A percentile compares a stretch with the other conserved stretches of the same genome.
Conservation (phyloP, 768 basidiomycete species). For the Boletus subcaerulescens region DNA sequence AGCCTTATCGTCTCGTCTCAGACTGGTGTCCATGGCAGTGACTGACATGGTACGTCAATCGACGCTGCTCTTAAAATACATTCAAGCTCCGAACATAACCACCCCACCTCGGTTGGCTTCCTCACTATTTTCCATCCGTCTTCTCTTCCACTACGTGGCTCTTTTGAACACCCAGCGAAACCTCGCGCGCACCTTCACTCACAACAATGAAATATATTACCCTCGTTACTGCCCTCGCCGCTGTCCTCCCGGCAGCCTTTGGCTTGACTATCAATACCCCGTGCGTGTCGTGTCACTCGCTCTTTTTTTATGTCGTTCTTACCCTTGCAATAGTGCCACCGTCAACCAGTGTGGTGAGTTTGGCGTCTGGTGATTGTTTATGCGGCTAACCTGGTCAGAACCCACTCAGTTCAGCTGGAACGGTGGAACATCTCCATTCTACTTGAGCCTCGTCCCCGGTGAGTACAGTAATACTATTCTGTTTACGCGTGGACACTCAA, state of each 20-base stretch:
- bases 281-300: slow-evolving; percentile 39
- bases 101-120: neutral
- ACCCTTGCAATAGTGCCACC: slow-evolving; percentile 28
- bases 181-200: slow-evolving; percentile 19
- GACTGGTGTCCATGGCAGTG: neutral
- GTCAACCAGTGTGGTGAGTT: slow-evolving; percentile 52
- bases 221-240: slow-evolving; percentile 29
- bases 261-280: slow-evolving; percentile 65
- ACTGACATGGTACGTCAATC: neutral
- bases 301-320: neutral
- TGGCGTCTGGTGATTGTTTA: neutral
- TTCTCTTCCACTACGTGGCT: slow-evolving; percentile 1
- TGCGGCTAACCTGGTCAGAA: slow-evolving; percentile 38
- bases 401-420: slow-evolving; percentile 55
- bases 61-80: slow-evolving; percentile 9
- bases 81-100: slow-evolving; percentile 31
- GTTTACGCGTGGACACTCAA: neutral
- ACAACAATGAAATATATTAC: slow-evolving; percentile 37
- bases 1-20: no score
- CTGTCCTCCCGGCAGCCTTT: slow-evolving; percentile 34
- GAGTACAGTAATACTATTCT: slow-evolving; percentile 2
- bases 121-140: neutral
- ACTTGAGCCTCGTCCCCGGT: slow-evolving; percentile 61
- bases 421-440: slow-evolving; percentile 56
- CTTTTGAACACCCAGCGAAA: slow-evolving; percentile 1